phyloP scores from a whole-genome alignment of 768 basidiomycete genomes.

The Pleurotus djamor region DNA sequence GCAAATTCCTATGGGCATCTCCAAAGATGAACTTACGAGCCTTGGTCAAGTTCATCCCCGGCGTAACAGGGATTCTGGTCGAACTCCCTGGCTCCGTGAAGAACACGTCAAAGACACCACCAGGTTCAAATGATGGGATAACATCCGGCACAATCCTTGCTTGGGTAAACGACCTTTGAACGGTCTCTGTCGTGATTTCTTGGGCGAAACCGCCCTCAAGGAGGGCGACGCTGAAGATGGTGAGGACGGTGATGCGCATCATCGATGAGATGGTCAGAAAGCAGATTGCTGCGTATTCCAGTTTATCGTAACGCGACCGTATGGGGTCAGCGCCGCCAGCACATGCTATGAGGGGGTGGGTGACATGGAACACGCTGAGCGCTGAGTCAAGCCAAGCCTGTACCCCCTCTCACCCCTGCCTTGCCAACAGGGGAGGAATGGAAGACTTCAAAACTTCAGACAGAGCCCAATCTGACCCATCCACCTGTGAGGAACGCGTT shows the following conservation, averaged over 20 bases:
- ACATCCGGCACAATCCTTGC: slow-evolving; percentile 38
- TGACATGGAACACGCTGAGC: no score
- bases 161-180: neutral
- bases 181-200: neutral
- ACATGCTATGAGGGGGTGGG: neutral
- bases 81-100: slow-evolving; percentile 25
- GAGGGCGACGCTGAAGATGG: neutral
- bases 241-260: neutral
- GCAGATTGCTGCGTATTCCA: neutral
- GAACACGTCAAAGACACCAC: slow-evolving; percentile 29
- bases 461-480: no score
- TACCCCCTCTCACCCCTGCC: no score
- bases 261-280: neutral
- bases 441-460: no score
- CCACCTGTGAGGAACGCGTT: no score
- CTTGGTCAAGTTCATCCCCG: slow-evolving; percentile 31
- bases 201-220: neutral
- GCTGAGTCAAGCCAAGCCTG: no score
- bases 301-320: neutral
- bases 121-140: slow-evolving; percentile 34
- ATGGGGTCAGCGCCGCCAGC: neutral
- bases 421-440: no score
- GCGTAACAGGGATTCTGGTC: slow-evolving; percentile 20
- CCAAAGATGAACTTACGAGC: slow-evolving; percentile 25
- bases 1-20: neutral